Evolutionary conservation across 108 stramenopile genomes (phyloP), one percentile per base, ranked within the genome.

Genomic region (Fistulifera solaris): DNA sequence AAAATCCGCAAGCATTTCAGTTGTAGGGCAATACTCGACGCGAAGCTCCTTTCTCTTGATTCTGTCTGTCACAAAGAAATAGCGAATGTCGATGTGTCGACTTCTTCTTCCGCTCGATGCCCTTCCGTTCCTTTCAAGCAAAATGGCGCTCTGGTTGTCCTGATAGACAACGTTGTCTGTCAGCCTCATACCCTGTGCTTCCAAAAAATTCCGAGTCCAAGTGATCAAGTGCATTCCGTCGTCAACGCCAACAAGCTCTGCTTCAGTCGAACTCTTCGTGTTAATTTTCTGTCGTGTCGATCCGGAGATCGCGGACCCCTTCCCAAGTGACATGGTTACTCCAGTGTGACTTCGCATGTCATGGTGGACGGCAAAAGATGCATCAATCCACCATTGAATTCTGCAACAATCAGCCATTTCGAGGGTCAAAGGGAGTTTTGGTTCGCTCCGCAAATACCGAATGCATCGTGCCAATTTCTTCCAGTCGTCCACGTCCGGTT

Each of bases 111-210:
- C 38, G 39, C 67, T 62, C 26, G 71, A 68, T 7, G 12, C 35
- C 15, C 40, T 23, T 1, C 71, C 67, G 58, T 76, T 71, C 1
- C 38, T 58, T 7, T 48, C 70, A 19, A 76, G 38, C 27, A 54
- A 40, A 1, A 72, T 68, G 4, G 68, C 48, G 38, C 65, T 73
- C 17, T 65, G 17, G 47, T 77, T 77, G 65, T 77, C 76, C 56
- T 77, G 71, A 18, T 61, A 27, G 0, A 69, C 0, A 17, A 72
- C 40, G 22, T 19, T 52, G 12, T 22, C 35, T 4, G 48, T 27
- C 11, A 65, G 35, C 8, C 44, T 16, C n/a, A 58, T 50, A 0
- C 71, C 71, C 48, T 77, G 76, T 19, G 22, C 53, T 23, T 72
- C 28, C 38, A 72, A 6, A 50, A 69, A 77, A 21, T 69, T 23